Evolutionary conservation across 148 eudicot species (phyloP).

Genomic region (Rheum nobile): DNA sequence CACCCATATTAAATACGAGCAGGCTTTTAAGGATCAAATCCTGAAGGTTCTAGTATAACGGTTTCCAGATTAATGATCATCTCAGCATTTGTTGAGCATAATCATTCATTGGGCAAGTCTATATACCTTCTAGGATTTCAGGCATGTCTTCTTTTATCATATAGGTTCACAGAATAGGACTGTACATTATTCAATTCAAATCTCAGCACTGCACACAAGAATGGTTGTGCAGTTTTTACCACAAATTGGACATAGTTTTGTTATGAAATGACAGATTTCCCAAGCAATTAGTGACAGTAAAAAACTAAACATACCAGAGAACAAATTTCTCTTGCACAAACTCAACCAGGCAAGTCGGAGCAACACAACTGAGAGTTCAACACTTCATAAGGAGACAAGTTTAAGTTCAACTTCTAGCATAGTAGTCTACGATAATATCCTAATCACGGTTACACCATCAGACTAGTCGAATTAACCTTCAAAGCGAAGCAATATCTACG

Average conservation of each 20-base stretch:
- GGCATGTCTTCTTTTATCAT: no score
- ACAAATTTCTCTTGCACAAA: background rate
- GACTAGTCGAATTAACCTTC: background rate
- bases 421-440: background rate
- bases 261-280: no score
- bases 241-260: no score
- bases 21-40: background rate
- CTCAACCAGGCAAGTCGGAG: background rate
- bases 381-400: background rate
- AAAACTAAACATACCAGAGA: background rate
- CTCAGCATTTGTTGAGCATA: no score
- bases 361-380: background rate
- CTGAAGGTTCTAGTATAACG: background rate
- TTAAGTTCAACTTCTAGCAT: background rate
- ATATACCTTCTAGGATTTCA: no score
- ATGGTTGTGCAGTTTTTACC: no score
- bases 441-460: constrained; percentile 1
- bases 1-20: no score
- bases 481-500: background rate
- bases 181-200: no score
- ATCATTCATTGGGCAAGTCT: no score
- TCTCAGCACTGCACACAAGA: no score
- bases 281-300: background rate
- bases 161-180: no score
- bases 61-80: no score